phyloP scores from a whole-genome alignment of 2,329 filamentous ascomycete genomes.

The Achaetomium macrosporum region DNA sequence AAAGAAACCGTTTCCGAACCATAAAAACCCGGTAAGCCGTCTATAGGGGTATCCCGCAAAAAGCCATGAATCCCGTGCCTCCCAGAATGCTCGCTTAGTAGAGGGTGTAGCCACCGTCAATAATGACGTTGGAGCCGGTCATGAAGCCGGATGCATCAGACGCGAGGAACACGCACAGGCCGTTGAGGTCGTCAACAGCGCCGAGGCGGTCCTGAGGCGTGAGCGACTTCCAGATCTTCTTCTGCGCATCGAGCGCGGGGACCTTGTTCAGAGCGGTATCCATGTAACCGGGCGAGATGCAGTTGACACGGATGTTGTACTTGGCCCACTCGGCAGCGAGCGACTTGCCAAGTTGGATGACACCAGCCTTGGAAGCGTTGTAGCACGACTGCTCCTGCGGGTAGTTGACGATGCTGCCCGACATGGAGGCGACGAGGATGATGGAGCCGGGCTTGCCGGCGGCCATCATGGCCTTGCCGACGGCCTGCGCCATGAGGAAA shows the following conservation, averaged over 20 bases:
- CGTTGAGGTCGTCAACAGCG: conserved; percentile 69
- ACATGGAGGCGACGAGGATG: conserved; percentile 75
- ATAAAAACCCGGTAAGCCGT: conserved; percentile 12
- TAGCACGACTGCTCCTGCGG: conserved; percentile 79
- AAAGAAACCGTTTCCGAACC: neutral
- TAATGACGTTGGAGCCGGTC: conserved; percentile 69
- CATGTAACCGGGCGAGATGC: conserved; percentile 81
- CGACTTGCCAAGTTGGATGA: conserved; percentile 72
- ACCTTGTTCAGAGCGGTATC: conserved; percentile 77
- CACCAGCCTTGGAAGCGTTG: conserved; percentile 77
- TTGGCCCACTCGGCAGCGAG: conserved; percentile 81
- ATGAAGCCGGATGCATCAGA: conserved; percentile 69
- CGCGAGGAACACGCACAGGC: conserved; percentile 68
- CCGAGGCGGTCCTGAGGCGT: conserved; percentile 71
- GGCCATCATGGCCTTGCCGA: conserved; percentile 67
- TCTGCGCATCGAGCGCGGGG: conserved; percentile 70
- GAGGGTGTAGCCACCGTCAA: conserved; percentile 64
- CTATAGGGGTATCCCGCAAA: conserved; percentile 14
- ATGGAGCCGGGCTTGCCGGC: conserved; percentile 65
- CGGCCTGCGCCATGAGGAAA: conserved; percentile 70
- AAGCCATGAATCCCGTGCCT: neutral
- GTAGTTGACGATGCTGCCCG: conserved; percentile 78
- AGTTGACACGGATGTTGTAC: conserved; percentile 75
- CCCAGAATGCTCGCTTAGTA: conserved; percentile 36
- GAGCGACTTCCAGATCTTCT: conserved; percentile 71